phyloP scores from a whole-genome alignment of 768 basidiomycete genomes.

The Leccinum disarticulatum region DNA sequence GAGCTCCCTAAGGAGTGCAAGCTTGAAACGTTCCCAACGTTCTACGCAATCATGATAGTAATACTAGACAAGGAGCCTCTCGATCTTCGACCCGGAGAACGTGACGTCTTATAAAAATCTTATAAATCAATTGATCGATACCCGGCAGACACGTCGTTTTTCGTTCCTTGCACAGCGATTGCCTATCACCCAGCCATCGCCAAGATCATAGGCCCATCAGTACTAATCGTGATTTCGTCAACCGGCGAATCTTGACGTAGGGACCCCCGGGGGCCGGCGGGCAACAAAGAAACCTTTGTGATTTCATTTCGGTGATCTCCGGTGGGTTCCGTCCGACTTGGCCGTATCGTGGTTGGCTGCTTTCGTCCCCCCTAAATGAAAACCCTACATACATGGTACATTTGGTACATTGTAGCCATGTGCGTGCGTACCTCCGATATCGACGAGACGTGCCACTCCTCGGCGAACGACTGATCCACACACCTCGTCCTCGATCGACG shows the following conservation, averaged over 20 bases:
- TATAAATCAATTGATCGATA: neutral
- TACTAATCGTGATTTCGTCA: neutral
- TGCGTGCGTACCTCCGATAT: neutral
- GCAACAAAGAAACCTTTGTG: constrained; percentile 1
- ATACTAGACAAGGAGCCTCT: neutral
- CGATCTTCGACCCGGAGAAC: neutral
- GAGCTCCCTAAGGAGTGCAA: neutral
- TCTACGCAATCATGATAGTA: neutral
- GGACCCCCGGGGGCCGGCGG: neutral
- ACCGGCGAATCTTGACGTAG: constrained; percentile 4
- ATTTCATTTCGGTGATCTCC: constrained; percentile 30
- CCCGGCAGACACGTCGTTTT: neutral
- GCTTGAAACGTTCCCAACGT: neutral
- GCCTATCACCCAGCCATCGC: constrained; percentile 4
- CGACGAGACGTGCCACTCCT: constrained; percentile 7
- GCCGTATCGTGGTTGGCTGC: constrained; percentile 4
- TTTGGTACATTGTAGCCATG: neutral
- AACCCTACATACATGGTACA: neutral
- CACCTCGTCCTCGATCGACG: constrained; percentile 1
- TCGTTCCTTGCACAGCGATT: constrained; percentile 14
- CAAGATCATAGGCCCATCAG: neutral
- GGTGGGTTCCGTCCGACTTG: constrained; percentile 10
- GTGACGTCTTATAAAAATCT: neutral
- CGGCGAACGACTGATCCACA: neutral
- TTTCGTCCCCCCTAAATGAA: neutral